phyloP scores from a whole-genome alignment of 2,329 filamentous ascomycete genomes.

The Claviceps arundinis region DNA sequence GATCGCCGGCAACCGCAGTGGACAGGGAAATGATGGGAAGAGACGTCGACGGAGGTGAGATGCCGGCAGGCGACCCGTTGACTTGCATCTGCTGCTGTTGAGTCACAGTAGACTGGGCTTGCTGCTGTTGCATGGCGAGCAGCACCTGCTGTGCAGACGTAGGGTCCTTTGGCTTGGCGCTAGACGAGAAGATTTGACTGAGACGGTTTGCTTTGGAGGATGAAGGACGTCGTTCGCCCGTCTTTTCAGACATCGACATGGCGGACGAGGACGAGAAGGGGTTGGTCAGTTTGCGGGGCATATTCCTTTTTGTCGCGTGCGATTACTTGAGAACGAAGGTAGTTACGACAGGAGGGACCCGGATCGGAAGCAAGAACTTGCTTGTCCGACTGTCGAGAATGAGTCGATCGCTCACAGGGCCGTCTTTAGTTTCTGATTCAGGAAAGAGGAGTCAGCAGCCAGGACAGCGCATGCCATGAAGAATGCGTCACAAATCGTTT shows the following conservation, averaged over 20 bases:
- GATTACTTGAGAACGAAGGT: not conserved
- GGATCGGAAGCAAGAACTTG: not conserved
- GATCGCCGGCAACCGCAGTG: conserved; percentile 65
- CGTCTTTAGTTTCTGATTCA: not conserved
- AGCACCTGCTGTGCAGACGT: conserved; percentile 53
- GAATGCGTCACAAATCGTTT: not conserved
- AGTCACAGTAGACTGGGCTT: conserved; percentile 3
- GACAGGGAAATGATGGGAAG: conserved; percentile 87
- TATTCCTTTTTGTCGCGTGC: conserved; percentile 20
- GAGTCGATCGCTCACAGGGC: conserved; percentile 1
- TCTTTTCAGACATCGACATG: conserved; percentile 34
- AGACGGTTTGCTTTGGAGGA: conserved; percentile 63
- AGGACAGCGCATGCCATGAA: too few relatives aligned
- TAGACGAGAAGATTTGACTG: conserved; percentile 69
- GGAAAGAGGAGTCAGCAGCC: conserved; percentile 2
- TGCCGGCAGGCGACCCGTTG: conserved; percentile 43
- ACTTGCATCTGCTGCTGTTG: conserved; percentile 8
- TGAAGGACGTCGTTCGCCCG: conserved; percentile 43
- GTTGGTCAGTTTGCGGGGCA: conserved; percentile 47
- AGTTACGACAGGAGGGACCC: not conserved
- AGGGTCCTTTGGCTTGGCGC: conserved; percentile 61
- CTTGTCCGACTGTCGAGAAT: not conserved
- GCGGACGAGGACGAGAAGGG: conserved; percentile 40
- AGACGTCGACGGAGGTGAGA: conserved; percentile 60
- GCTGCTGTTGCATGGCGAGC: conserved; percentile 47